Evolutionary conservation across 2,329 filamentous ascomycete species (phyloP).

Genomic region (Pseudocercospora musae): DNA sequence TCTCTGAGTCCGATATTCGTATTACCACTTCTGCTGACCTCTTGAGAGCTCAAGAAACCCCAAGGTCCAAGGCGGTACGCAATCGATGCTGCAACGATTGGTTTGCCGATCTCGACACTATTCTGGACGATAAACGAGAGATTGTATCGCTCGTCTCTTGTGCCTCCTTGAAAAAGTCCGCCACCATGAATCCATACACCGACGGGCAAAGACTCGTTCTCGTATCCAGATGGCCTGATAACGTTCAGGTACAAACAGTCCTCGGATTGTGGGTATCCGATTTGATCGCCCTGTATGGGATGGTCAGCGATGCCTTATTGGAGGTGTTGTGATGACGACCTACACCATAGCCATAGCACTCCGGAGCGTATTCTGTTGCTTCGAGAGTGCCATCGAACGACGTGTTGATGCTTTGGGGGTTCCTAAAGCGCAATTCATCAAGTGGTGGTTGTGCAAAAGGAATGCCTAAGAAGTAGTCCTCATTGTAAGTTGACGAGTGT

Average conservation of each 20-base stretch:
- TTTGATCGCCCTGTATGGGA: constrained; percentile 25
- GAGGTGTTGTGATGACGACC: not conserved
- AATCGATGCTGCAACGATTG: constrained; percentile 58
- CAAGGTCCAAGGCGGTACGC: constrained; percentile 65
- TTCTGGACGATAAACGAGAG: constrained; percentile 57
- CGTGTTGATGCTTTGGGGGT: constrained; percentile 35
- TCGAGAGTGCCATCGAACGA: constrained; percentile 40
- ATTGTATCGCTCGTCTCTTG: constrained; percentile 58
- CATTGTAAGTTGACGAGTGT: constrained; percentile 40
- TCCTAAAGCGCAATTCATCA: constrained; percentile 33
- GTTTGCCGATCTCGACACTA: constrained; percentile 41
- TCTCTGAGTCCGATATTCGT: constrained; percentile 48
- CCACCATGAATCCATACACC: constrained; percentile 57
- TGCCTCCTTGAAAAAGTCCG: constrained; percentile 39
- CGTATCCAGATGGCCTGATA: constrained; percentile 51
- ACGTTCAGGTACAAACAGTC: constrained; percentile 64
- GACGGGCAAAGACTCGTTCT: constrained; percentile 51
- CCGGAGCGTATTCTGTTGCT: constrained; percentile 43
- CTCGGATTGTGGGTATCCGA: constrained; percentile 45
- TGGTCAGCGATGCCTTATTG: not conserved
- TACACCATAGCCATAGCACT: constrained; percentile 42
- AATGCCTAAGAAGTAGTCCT: constrained; percentile 46
- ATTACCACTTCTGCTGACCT: constrained; percentile 53
- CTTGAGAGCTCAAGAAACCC: constrained; percentile 63
- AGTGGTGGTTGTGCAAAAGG: constrained; percentile 39